phyloP scores from a whole-genome alignment of 768 basidiomycete species.

The Dendrothele bispora region DNA sequence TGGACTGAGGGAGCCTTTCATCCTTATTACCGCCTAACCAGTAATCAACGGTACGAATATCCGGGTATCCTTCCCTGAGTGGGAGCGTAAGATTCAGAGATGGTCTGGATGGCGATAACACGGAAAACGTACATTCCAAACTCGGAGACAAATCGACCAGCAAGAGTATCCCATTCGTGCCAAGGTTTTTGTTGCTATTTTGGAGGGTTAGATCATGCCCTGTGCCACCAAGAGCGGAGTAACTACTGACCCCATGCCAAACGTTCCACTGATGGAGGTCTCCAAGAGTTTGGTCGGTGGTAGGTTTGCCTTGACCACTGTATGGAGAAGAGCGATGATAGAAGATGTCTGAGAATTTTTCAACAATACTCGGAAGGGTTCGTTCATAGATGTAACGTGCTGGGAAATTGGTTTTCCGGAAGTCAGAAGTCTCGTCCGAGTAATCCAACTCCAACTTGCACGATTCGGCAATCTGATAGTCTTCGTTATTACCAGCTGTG shows the following conservation, averaged over 20 bases:
- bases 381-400: conserved; percentile 91
- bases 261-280: conserved; percentile 87
- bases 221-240: too few species aligned
- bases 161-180: conserved; percentile 90
- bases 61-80: conserved; percentile 82
- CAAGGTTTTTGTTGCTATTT: conserved; percentile 92
- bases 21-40: conserved; percentile 77
- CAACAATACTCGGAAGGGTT: conserved; percentile 74
- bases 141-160: conserved; percentile 90
- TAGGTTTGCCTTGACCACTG: conserved; percentile 71
- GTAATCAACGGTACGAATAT: conserved; percentile 85
- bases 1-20: conserved; percentile 86
- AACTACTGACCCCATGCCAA: conserved; percentile 10
- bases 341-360: conserved; percentile 58
- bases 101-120: too few species aligned
- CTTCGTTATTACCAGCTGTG: conserved; percentile 85
- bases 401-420: conserved; percentile 83
- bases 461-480: conserved; percentile 88
- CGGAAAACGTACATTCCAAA: conserved; percentile 85
- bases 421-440: conserved; percentile 80
- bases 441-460: conserved; percentile 81
- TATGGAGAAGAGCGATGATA: conserved; percentile 92
- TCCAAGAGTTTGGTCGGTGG: conserved; percentile 74
- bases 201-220: background rate
- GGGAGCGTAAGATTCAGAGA: too few species aligned